Conservation (phyloP, 148 eudicot species). For the Pouteria glomerata region DNA sequence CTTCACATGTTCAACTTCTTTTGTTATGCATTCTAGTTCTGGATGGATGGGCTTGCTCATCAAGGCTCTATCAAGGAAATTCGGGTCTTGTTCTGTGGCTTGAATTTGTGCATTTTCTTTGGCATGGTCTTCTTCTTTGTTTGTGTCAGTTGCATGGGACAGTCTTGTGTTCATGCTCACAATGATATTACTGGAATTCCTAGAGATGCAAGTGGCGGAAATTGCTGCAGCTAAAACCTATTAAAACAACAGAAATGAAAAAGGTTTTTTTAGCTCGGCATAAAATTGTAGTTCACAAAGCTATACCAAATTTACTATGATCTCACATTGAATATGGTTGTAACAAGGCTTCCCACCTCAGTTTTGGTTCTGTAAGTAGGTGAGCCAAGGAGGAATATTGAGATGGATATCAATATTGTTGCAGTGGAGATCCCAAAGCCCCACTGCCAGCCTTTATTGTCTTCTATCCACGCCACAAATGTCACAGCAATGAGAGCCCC, state of each 20-base stretch:
- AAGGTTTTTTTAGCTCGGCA: neutral
- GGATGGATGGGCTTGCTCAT: conserved; percentile 25
- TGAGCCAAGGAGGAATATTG: conserved; percentile 30
- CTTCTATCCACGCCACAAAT: conserved; percentile 85
- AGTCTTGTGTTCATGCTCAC: conserved; percentile 32
- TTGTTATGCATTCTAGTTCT: conserved; percentile 36
- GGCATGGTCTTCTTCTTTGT: conserved; percentile 16
- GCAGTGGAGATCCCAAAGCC: conserved; percentile 52
- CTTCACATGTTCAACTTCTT: conserved; percentile 68
- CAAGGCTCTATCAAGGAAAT: conserved; percentile 50
- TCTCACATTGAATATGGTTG: conserved; percentile 65
- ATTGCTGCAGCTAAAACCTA: conserved; percentile 67
- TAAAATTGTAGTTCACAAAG: neutral
- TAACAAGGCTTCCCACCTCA: conserved; percentile 70
- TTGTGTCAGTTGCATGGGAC: conserved; percentile 7
- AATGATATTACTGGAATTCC: conserved; percentile 31
- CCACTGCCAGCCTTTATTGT: conserved; percentile 93
- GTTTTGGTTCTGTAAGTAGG: conserved; percentile 30
- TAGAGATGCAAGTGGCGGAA: conserved; percentile 28
- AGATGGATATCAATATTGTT: conserved; percentile 27
- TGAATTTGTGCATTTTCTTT: conserved; percentile 17
- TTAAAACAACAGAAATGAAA: conserved; percentile 1
- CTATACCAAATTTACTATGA: neutral
- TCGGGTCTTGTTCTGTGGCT: conserved; percentile 20
- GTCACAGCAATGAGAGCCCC: conserved; percentile 89